Percentiles rank a stretch among this genome's conserved stretches.
Conservation (phyloP, 352 stramenopile species). For the Albugo candida region DNA sequence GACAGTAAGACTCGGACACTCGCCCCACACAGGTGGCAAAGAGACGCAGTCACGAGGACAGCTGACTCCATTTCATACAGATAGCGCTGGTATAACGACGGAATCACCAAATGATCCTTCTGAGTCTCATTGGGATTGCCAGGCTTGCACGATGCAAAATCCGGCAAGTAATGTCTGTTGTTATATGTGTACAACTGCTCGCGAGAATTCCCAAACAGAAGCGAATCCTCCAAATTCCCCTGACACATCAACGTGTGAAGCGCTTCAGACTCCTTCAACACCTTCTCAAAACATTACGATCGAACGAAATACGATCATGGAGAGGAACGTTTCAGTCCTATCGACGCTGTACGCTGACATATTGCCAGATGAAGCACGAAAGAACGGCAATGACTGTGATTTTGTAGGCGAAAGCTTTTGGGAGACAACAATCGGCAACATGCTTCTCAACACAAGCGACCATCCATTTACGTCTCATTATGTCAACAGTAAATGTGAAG, state of each 20-base stretch:
- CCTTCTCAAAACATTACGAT: background rate
- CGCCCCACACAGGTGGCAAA: conserved; percentile 14
- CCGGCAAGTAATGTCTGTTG: conserved; percentile 24
- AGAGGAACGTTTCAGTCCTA: background rate
- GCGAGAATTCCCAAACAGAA: conserved; percentile 20
- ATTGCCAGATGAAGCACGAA: background rate
- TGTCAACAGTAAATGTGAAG: conserved; percentile 51
- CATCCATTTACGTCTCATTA: conserved; percentile 36
- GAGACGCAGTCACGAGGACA: conserved; percentile 13
- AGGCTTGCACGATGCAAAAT: conserved; percentile 71
- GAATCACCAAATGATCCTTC: conserved; percentile 4
- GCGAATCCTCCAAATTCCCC: conserved; percentile 8
- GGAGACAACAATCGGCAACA: conserved; percentile 47
- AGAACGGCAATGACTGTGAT: background rate
- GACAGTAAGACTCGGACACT: conserved; percentile 6
- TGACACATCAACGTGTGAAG: background rate
- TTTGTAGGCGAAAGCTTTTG: conserved; percentile 9
- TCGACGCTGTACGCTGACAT: background rate
- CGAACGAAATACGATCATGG: background rate
- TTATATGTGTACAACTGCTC: conserved; percentile 46
- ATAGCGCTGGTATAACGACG: background rate
- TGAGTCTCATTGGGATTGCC: conserved; percentile 23
- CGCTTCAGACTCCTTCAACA: background rate
- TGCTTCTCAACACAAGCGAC: conserved; percentile 15
- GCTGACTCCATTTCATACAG: conserved; percentile 2